These are phyloP conservation scores for Phialemoniopsis sp. DNA, from an alignment of 2,329 filamentous ascomycete species.

Conservation along the genomic window DNA sequence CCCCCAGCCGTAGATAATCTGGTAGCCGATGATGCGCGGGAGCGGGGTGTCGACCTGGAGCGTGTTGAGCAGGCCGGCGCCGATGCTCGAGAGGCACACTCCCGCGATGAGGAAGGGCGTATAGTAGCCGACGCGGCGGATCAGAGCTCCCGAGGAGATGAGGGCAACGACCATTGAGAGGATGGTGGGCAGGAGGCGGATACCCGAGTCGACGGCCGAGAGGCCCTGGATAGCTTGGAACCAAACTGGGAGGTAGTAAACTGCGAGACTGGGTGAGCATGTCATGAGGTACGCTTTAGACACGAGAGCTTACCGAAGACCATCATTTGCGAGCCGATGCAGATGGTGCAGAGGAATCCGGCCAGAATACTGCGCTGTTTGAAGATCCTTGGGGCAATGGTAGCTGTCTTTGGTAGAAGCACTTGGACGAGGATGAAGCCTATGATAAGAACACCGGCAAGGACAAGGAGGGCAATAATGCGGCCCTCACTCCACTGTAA, in stretches of 20 bases:
- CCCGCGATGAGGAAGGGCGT: conserved; percentile 36
- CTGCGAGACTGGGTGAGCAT: conserved; percentile 9
- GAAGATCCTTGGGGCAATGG: conserved; percentile 34
- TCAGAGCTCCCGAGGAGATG: conserved; percentile 29
- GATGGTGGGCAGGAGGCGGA: conserved; percentile 35
- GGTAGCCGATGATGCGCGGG: conserved; percentile 31
- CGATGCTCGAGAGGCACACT: conserved; percentile 28
- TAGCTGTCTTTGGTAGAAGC: conserved; percentile 45
- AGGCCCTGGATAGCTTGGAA: conserved; percentile 40
- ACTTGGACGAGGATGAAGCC: conserved; percentile 49
- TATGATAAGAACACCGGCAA: conserved; percentile 41
- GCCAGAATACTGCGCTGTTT: conserved; percentile 31
- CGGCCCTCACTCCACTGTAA: conserved; percentile 42
- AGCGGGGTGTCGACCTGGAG: conserved; percentile 26
- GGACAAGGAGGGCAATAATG: conserved; percentile 47
- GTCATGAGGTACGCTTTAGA: neutral
- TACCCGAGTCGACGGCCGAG: conserved; percentile 35
- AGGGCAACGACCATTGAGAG: conserved; percentile 35
- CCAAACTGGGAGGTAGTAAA: conserved; percentile 46
- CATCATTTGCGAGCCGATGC: conserved; percentile 30
- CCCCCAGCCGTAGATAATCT: conserved; percentile 39
- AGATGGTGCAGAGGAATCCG: conserved; percentile 25
- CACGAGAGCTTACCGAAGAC: conserved; percentile 21
- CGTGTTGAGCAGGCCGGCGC: conserved; percentile 33
- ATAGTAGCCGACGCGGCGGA: conserved; percentile 37